phyloP scores from a whole-genome alignment of 2,329 filamentous ascomycete genomes.

The Neopestalotiopsis clavispora region DNA sequence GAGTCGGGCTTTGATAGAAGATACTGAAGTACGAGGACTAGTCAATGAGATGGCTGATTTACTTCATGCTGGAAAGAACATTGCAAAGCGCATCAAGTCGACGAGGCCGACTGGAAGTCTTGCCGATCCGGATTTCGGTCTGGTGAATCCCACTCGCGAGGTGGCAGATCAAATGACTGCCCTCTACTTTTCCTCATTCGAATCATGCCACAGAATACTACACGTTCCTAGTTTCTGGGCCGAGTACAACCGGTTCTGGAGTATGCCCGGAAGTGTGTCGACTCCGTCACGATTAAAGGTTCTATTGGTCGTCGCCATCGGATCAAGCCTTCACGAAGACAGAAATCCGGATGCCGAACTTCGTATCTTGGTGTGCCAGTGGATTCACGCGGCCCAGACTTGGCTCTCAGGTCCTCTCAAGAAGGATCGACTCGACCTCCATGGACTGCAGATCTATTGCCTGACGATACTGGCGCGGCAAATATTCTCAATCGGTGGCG shows the following conservation, averaged over 20 bases:
- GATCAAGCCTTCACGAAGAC: conserved; percentile 38
- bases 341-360: conserved; percentile 28
- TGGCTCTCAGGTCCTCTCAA: conserved; percentile 47
- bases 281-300: conserved; percentile 38
- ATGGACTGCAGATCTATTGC: conserved; percentile 45
- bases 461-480: conserved; percentile 44
- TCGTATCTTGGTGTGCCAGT: conserved; percentile 36
- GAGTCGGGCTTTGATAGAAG: conserved; percentile 24
- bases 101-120: conserved; percentile 39
- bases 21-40: conserved; percentile 28
- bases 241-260: conserved; percentile 55
- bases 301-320: conserved; percentile 46
- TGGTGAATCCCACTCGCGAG: conserved; percentile 34
- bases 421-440: conserved; percentile 39
- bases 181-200: conserved; percentile 56
- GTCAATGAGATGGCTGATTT: conserved; percentile 33
- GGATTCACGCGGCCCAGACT: conserved; percentile 45
- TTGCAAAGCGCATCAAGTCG: conserved; percentile 37
- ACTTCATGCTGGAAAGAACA: conserved; percentile 38
- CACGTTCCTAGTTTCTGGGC: conserved; percentile 57
- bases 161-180: conserved; percentile 45
- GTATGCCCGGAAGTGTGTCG: conserved; percentile 31
- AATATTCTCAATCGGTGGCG: conserved; percentile 45
- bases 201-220: conserved; percentile 55
- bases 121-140: conserved; percentile 24